Evolutionary conservation across 805 yeast species (phyloP).

Genomic region (Candida nitratophila): DNA sequence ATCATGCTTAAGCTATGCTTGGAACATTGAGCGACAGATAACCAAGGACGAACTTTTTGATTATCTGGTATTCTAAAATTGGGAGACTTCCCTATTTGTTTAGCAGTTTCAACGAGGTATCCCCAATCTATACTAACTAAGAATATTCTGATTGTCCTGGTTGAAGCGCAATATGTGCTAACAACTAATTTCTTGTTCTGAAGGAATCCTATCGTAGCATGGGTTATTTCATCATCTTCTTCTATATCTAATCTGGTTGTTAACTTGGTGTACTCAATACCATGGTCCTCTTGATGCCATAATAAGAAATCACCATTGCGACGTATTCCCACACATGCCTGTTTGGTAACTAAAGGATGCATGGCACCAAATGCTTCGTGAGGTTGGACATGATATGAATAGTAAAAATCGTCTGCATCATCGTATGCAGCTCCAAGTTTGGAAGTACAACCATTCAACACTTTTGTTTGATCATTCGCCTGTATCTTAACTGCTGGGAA

Average conservation of each 20-base stretch:
- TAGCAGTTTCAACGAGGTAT: conserved; percentile 38
- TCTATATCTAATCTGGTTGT: conserved; percentile 25
- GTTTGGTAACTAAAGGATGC: conserved; percentile 63
- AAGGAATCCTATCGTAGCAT: conserved; percentile 46
- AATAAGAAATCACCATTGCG: conserved; percentile 52
- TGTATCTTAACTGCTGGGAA: conserved; percentile 46
- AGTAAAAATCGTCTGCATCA: conserved; percentile 28
- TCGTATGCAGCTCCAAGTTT: conserved; percentile 27
- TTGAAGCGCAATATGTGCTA: conserved; percentile 31
- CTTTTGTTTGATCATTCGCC: conserved; percentile 17
- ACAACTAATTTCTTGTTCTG: conserved; percentile 40
- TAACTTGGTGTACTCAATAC: conserved; percentile 46
- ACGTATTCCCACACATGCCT: conserved; percentile 64
- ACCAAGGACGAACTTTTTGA: conserved; percentile 32
- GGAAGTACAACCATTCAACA: conserved; percentile 28
- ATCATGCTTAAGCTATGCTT: conserved; percentile 22
- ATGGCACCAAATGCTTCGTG: conserved; percentile 52
- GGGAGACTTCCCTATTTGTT: conserved; percentile 37
- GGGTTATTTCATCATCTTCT: conserved; percentile 17
- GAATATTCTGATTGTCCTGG: conserved; percentile 34
- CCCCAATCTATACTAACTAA: conserved; percentile 50
- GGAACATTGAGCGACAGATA: conserved; percentile 28
- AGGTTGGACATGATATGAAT: conserved; percentile 52
- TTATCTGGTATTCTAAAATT: conserved; percentile 44
- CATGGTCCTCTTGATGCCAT: conserved; percentile 60